phyloP scores from a whole-genome alignment of 177 flowering plant species.

The Tripterygium wilfordii region DNA sequence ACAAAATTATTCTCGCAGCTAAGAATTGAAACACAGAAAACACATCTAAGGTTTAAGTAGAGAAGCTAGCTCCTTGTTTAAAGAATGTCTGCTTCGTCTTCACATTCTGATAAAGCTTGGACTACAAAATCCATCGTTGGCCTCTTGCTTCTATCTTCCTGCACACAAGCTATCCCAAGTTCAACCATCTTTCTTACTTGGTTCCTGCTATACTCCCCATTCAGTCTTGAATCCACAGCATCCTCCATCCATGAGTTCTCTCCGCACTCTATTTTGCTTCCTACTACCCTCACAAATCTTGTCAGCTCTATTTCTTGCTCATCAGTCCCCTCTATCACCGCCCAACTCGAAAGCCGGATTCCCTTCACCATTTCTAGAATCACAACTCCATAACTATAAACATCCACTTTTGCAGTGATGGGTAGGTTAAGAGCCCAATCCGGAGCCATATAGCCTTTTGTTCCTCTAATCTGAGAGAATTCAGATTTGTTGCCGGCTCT shows the following conservation, averaged over 20 bases:
- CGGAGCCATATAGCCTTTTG: too few relatives aligned
- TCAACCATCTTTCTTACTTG: constrained; percentile 33
- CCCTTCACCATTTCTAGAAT: too few relatives aligned
- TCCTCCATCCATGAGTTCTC: too few relatives aligned
- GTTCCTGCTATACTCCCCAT: too few relatives aligned
- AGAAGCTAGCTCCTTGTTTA: too few relatives aligned
- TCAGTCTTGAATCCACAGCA: constrained; percentile 37
- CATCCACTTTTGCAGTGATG: too few relatives aligned
- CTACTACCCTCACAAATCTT: background rate
- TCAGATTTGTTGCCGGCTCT: constrained; percentile 28
- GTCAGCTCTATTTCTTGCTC: constrained; percentile 22
- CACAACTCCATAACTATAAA: too few relatives aligned
- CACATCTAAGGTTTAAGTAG: too few relatives aligned
- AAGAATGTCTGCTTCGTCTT: too few relatives aligned
- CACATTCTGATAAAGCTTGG: constrained; percentile 32
- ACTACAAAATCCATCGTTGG: constrained; percentile 51
- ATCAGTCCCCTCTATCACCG: constrained; percentile 15
- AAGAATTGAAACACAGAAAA: too few relatives aligned
- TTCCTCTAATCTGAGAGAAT: constrained; percentile 15
- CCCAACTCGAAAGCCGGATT: constrained; percentile 26
- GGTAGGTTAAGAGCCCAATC: too few relatives aligned
- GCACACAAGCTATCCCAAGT: constrained; percentile 43
- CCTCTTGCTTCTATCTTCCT: constrained; percentile 46
- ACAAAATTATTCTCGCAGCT: too few relatives aligned
- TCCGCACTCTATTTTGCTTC: background rate